These are phyloP conservation scores for Dactylellina drechsleri DNA, from an alignment of 2,329 filamentous ascomycete species.

Conservation along the genomic window DNA sequence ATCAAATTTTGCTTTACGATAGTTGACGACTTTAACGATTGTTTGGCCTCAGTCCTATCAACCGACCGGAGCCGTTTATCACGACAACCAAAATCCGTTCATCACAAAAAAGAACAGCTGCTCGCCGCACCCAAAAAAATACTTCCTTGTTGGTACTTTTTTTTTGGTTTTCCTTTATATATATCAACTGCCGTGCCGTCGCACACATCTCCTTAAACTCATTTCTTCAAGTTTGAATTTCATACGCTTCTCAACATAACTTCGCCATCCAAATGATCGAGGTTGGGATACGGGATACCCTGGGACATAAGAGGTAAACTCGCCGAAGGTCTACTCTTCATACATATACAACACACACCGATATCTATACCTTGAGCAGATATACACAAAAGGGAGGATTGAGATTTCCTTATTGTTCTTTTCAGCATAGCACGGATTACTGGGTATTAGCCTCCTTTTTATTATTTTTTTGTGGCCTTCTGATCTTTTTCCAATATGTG, in stretches of 20 bases:
- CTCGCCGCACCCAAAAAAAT: slow-evolving; percentile 52
- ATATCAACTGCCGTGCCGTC: slow-evolving; percentile 37
- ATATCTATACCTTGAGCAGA: slow-evolving; percentile 35
- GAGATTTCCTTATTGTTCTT: slow-evolving; percentile 25
- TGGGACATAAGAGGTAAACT: slow-evolving; percentile 7
- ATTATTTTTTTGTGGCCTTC: slow-evolving; percentile 26
- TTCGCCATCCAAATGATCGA: slow-evolving; percentile 5
- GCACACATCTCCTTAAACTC: slow-evolving; percentile 49
- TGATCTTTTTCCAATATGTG: slow-evolving; percentile 20
- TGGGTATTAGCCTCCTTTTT: slow-evolving; percentile 37
- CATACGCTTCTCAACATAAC: slow-evolving; percentile 5
- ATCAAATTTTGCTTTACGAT: slow-evolving; percentile 55
- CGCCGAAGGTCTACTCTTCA: slow-evolving; percentile 6
- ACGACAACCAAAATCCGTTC: slow-evolving; percentile 41
- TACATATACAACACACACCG: background rate
- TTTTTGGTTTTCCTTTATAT: slow-evolving; percentile 9
- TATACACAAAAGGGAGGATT: slow-evolving; percentile 31
- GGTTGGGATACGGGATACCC: slow-evolving; percentile 12
- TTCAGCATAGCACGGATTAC: slow-evolving; percentile 55
- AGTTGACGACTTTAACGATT: slow-evolving; percentile 51
- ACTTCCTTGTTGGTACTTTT: slow-evolving; percentile 34
- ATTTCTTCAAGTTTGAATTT: slow-evolving; percentile 3
- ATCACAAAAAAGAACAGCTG: slow-evolving; percentile 55
- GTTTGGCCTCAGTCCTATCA: slow-evolving; percentile 24
- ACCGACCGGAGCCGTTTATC: slow-evolving; percentile 37